Evolutionary conservation across 2,329 filamentous ascomycete genomes (phyloP), one percentile per base, ranked within the genome.

Genomic region (Graphilbum sp.): DNA sequence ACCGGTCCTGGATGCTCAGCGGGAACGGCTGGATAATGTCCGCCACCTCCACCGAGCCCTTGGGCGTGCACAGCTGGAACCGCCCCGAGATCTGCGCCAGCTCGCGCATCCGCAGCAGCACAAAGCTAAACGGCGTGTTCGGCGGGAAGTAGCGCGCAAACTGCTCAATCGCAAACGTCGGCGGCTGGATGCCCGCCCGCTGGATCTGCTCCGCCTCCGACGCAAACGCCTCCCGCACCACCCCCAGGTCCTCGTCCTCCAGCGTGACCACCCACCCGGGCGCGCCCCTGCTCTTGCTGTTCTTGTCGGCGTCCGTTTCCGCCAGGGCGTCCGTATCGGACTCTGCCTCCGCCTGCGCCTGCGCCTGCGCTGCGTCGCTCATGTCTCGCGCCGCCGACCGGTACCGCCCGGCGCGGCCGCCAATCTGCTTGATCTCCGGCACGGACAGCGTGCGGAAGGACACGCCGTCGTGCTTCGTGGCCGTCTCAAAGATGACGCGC

Each of bases 401-500:
- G 57, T 78, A 98, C 34, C 90, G 78, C 21, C 90, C 90, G 12
- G 90, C 90, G 46, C 90, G 76, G 16, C 90, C 90, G 36, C 77
- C 90, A 50, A 98, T 98, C 53, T 98, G 90, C 56, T 94, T 95
- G 50, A 95, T 67, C 47, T 95, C 83, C 0, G 86, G 79, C 3
- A 80, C 65, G 1, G 67, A 62, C 19, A 98, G 64, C 4, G 64
- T 58, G 15, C 72, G 63, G 23, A 68, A 64, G 5, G 62, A 58
- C 1, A 47, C 51, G 2, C 79, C 79, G 44, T 86, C 70, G 46
- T 69, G 79, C 54, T 95, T 98, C 42, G 66, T 61, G 2, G 77
- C 68, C 1, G 78, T 67, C 50, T 94, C 84, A 46, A 98, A 90
- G 38, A 98, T 72, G 43, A 98, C 72, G 20, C 92, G 80, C 53